These are phyloP conservation scores for Aegilops tauschii DNA, from an alignment of 176 grass and related monocot species.

Conservation along the genomic window DNA sequence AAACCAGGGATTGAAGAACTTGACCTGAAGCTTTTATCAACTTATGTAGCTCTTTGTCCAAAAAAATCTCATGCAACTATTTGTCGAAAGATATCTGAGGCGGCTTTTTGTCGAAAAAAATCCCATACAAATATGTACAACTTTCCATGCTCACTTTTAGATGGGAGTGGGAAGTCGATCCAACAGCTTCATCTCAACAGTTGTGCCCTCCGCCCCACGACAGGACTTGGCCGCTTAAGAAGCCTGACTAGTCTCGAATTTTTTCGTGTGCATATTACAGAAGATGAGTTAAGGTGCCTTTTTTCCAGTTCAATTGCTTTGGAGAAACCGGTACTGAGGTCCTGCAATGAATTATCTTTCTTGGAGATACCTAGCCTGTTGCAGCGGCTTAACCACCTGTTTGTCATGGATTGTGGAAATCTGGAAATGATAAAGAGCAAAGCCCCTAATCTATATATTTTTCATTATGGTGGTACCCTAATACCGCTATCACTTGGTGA, in stretches of 20 bases:
- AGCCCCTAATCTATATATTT: not conserved
- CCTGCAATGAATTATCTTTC: not conserved
- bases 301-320: not conserved
- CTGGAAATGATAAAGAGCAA: not conserved
- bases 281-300: not conserved
- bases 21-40: not conserved
- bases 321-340: not conserved
- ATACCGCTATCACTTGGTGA: not conserved
- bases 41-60: too few species aligned
- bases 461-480: not conserved
- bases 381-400: not conserved
- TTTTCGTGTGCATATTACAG: not conserved
- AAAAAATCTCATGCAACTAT: too few species aligned
- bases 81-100: too few species aligned
- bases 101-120: too few species aligned
- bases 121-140: not conserved
- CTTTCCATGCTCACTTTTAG: not conserved
- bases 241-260: not conserved
- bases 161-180: not conserved
- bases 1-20: constrained; percentile 9
- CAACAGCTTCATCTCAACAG: not conserved
- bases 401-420: not conserved
- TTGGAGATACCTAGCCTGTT: not conserved
- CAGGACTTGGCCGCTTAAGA: not conserved
- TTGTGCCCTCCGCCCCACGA: not conserved